These are phyloP conservation scores for Nadsonia starkeyi-henricii DNA, from an alignment of 1,139 yeast species.

Conservation along the genomic window DNA sequence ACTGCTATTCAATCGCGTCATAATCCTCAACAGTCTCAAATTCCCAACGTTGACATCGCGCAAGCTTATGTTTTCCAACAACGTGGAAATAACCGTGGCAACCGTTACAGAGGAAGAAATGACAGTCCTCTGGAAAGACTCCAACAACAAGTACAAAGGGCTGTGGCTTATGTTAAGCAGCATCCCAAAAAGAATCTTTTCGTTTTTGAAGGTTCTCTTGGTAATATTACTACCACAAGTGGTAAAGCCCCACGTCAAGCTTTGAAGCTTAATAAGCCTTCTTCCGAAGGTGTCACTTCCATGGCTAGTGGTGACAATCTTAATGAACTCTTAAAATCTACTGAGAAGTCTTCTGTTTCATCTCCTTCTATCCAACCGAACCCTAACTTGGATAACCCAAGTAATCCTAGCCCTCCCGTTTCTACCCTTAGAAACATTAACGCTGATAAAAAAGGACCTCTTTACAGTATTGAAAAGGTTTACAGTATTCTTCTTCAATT, in stretches of 20 bases:
- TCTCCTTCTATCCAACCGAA: constrained; percentile 11
- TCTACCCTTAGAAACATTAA: constrained; percentile 11
- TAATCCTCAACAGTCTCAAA: constrained; percentile 25
- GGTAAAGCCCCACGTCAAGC: constrained; percentile 87
- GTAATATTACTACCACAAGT: constrained; percentile 58
- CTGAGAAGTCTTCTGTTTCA: constrained; percentile 21
- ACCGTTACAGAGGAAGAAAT: constrained; percentile 57
- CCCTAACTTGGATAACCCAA: background rate
- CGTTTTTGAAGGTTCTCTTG: constrained; percentile 80
- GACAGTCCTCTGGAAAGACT: constrained; percentile 91
- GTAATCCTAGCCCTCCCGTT: constrained; percentile 4
- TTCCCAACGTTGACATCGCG: constrained; percentile 52
- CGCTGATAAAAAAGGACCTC: constrained; percentile 26
- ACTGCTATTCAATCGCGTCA: constrained; percentile 63
- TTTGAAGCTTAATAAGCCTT: constrained; percentile 35
- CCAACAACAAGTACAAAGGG: constrained; percentile 97
- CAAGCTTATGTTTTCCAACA: constrained; percentile 91
- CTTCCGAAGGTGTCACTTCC: background rate
- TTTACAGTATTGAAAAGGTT: constrained; percentile 50
- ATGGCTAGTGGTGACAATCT: background rate
- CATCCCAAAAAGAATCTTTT: constrained; percentile 62
- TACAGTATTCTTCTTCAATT: constrained; percentile 66
- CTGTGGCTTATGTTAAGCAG: constrained; percentile 89
- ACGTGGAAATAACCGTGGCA: constrained; percentile 66
- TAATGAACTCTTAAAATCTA: constrained; percentile 8